These are phyloP conservation scores for Candolleomyces eurysporus DNA, from an alignment of 768 basidiomycete genomes.

Conservation along the genomic window DNA sequence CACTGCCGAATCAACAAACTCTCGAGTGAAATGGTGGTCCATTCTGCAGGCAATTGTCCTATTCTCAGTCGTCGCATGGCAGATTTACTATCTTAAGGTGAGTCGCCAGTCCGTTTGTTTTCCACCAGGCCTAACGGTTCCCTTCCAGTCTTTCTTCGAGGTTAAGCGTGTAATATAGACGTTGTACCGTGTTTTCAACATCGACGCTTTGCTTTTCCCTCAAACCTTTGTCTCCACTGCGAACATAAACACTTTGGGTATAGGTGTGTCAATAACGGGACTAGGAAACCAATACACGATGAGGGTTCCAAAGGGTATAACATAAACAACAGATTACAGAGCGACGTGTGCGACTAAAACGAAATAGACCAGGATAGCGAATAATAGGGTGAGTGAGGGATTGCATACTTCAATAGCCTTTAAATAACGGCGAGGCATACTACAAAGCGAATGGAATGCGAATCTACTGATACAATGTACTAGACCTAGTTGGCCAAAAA, in stretches of 20 bases:
- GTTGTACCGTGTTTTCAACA: constrained; percentile 4
- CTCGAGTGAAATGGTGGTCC: constrained; percentile 99
- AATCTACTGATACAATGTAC: not conserved
- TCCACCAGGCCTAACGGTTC: not conserved
- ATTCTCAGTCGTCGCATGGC: constrained; percentile 92
- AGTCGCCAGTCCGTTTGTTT: not conserved
- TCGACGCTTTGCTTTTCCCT: not conserved
- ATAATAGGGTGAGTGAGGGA: not conserved
- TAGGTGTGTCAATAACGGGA: constrained; percentile 16
- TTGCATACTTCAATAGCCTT: not conserved
- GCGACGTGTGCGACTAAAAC: not conserved
- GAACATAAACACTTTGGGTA: too few relatives aligned
- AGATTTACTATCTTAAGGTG: constrained; percentile 95
- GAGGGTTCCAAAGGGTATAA: constrained; percentile 5
- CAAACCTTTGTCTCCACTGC: not conserved
- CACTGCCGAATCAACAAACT: constrained; percentile 91
- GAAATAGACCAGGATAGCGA: not conserved
- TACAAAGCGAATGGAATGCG: not conserved
- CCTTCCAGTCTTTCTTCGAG: constrained; percentile 78
- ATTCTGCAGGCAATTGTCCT: constrained; percentile 85
- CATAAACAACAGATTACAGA: constrained; percentile 13
- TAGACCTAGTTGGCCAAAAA: not conserved
- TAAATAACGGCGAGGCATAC: not conserved
- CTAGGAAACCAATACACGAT: not conserved
- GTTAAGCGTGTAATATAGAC: constrained; percentile 81